Conservation (phyloP, 345 rosid genomes). For the Euphorbia tirucalli region DNA sequence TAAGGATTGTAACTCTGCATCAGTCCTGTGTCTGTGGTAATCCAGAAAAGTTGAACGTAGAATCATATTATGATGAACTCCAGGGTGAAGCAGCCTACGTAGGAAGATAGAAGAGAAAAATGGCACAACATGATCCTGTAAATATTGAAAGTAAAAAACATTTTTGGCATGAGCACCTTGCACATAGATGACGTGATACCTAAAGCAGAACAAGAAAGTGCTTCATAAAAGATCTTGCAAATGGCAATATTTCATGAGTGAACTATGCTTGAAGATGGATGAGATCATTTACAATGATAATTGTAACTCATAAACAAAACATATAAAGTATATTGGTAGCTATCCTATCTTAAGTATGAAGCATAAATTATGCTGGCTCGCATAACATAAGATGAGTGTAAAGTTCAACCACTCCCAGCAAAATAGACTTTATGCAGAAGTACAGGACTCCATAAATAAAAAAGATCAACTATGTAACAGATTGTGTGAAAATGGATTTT, state of each 20-base stretch:
- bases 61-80: slow-evolving; percentile 55
- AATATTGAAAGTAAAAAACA: slow-evolving; percentile 11
- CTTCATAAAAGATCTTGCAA: background rate
- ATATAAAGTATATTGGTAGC: background rate
- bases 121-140: slow-evolving; percentile 73
- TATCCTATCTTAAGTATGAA: background rate
- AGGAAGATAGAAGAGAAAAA: slow-evolving; percentile 79
- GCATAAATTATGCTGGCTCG: background rate
- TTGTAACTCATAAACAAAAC: background rate
- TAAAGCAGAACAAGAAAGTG: background rate
- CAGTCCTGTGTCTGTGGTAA: slow-evolving; percentile 73
- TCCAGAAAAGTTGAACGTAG: slow-evolving; percentile 69
- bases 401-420: background rate
- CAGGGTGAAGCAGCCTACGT: slow-evolving; percentile 80
- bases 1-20: slow-evolving; percentile 74
- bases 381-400: background rate
- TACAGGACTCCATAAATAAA: background rate
- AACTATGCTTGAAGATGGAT: background rate
- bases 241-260: background rate
- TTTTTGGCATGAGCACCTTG: slow-evolving; percentile 4
- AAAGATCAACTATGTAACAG: background rate
- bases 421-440: background rate
- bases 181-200: background rate
- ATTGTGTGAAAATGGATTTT: background rate
- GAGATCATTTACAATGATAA: background rate